Conservation (phyloP, 2,329 filamentous ascomycete species). For the Aspergillus sp. region DNA sequence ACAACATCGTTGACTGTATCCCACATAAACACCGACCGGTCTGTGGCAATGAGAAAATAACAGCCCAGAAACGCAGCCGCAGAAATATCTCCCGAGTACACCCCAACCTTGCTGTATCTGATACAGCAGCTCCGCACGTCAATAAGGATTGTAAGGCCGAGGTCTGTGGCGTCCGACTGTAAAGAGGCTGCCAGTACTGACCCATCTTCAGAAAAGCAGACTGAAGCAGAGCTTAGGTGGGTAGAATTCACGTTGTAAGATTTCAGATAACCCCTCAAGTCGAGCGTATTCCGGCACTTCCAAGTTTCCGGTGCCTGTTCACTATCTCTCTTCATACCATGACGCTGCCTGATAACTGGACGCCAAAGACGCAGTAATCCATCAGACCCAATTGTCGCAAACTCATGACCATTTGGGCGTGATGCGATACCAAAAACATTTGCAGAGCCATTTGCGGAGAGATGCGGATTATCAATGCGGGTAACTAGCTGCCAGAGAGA, state of each 20-base stretch:
- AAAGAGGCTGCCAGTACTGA: slow-evolving; percentile 71
- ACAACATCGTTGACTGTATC: slow-evolving; percentile 79
- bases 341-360: slow-evolving; percentile 67
- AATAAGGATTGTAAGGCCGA: slow-evolving; percentile 71
- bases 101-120: slow-evolving; percentile 64
- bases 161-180: slow-evolving; percentile 44
- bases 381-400: slow-evolving; percentile 84
- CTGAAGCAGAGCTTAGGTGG: slow-evolving; percentile 55
- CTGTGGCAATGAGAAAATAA: slow-evolving; percentile 72
- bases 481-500: slow-evolving; percentile 72
- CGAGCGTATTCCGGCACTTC: slow-evolving; percentile 63
- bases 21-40: slow-evolving; percentile 70
- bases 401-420: slow-evolving; percentile 67
- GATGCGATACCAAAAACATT: slow-evolving; percentile 71
- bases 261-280: slow-evolving; percentile 43
- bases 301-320: slow-evolving; percentile 66
- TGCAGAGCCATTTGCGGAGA: slow-evolving; percentile 51
- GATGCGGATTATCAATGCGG: slow-evolving; percentile 81
- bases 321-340: slow-evolving; percentile 61
- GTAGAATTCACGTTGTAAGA: slow-evolving; percentile 27
- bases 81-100: slow-evolving; percentile 66
- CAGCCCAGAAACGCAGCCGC: slow-evolving; percentile 71
- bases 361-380: slow-evolving; percentile 77
- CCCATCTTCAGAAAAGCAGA: slow-evolving; percentile 81
- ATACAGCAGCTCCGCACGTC: slow-evolving; percentile 69